A percentile compares a stretch with the other conserved stretches of the same genome.
Conservation (phyloP, 768 basidiomycete species). For the Boletus rubropictus region DNA sequence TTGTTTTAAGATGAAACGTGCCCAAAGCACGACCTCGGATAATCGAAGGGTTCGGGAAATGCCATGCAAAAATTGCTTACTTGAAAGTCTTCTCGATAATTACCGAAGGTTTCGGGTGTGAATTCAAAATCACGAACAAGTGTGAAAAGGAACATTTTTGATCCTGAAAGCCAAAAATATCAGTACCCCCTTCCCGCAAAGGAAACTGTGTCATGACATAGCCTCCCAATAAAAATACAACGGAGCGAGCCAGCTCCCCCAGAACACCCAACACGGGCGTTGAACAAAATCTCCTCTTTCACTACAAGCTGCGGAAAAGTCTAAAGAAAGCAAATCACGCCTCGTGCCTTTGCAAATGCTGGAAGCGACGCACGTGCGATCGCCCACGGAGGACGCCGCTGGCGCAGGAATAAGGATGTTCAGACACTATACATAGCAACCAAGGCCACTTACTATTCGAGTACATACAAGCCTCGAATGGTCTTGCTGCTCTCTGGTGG, state of each 20-base stretch:
- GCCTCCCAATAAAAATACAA: not conserved
- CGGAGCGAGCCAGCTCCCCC: not conserved
- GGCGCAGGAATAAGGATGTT: constrained; percentile 9
- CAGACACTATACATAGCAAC: not conserved
- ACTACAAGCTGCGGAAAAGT: constrained; percentile 9
- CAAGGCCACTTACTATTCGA: too few species aligned
- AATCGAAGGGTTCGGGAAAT: constrained; percentile 20
- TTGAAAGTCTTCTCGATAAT: constrained; percentile 61
- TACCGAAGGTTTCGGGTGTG: constrained; percentile 42
- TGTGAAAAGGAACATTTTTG: constrained; percentile 55
- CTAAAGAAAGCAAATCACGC: constrained; percentile 21
- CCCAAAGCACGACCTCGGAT: constrained; percentile 12
- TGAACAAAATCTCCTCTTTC: constrained; percentile 4
- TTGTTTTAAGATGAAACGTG: constrained; percentile 19
- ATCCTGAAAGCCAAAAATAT: constrained; percentile 40
- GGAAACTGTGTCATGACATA: constrained; percentile 2
- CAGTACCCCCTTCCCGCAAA: constrained; percentile 6
- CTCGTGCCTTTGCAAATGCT: constrained; percentile 5
- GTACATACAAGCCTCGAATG: constrained; percentile 48
- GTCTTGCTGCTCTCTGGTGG: constrained; percentile 33
- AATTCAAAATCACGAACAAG: constrained; percentile 55
- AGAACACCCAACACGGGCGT: not conserved
- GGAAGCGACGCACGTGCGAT: constrained; percentile 6
- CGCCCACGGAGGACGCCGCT: constrained; percentile 2
- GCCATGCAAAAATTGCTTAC: constrained; percentile 35